Base-by-base conservation (phyloP, 2,329 filamentous ascomycete genomes). In the Cladosporium halotolerans region DNA sequence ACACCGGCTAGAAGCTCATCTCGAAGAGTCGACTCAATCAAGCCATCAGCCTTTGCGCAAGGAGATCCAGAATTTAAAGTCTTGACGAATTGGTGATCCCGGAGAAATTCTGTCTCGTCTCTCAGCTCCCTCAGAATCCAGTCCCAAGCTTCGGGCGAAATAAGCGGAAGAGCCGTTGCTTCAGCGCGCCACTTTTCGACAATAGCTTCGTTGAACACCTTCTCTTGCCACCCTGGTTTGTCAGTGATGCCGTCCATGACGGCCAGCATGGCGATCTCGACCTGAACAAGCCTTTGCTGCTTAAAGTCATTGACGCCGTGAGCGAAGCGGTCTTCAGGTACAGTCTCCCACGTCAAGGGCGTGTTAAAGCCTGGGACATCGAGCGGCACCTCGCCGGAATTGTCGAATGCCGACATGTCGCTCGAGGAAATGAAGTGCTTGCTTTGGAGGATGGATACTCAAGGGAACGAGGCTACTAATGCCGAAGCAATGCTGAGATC, bases 41-140 rank as follows among this genome's bases (percentile, higher is more conserved):
- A 62, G 1, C 57, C 65, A 62, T 84, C 80, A 0, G 79, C 79
- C 61, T 84, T 84, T 57, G 73, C 74, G 4, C 81, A 68, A 32
- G 71, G 70, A 4, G 66, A 64, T n/a, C 58, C 57, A 2, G 71
- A 69, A 50, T 81, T 78, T 16, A 79, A 68, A 1, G 75, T 71
- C 4, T 70, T 68, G 8, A 79, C 61, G 9, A 76, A 66, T 1
- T 70, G 64, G 13, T 68, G 69, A 4, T 68, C 53, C 48, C 72
- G 63, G 54, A 73, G 73, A n/a, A 73, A 62, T n/a, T 60, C 61
- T 1, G 78, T 77, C 59, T 82, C 81, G 60, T 72, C 72, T 10
- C 67, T 70, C 0, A 82, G 70, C 58, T 82, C 79, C 7, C 67
- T 28, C 1, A 54, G 8, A 28, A 44, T 42, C 52, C 52, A 54